phyloP scores from a whole-genome alignment of 305 asterid genomes.

The Euphrasia arctica region DNA sequence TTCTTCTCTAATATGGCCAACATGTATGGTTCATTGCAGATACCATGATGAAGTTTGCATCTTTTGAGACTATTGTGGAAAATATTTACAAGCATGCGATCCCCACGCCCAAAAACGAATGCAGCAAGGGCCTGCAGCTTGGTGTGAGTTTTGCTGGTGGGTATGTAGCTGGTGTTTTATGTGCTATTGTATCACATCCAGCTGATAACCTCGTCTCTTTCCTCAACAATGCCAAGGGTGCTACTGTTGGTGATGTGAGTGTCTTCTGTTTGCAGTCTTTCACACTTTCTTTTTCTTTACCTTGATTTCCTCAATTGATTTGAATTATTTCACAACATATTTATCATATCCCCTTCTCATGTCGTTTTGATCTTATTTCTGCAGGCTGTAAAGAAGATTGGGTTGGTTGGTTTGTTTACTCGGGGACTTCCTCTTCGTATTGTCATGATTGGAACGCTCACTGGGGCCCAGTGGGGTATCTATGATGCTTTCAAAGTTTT shows the following conservation, averaged over 20 bases:
- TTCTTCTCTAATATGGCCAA: slow-evolving; percentile 6
- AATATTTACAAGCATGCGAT: slow-evolving; percentile 59
- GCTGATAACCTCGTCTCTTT: slow-evolving; percentile 94
- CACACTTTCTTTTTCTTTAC: not conserved
- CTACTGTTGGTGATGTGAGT: slow-evolving; percentile 79
- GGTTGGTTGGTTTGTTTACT: slow-evolving; percentile 73
- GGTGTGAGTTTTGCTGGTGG: slow-evolving; percentile 94
- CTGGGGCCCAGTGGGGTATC: slow-evolving; percentile 97
- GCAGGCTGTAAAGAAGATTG: slow-evolving; percentile 84
- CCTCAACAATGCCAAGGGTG: slow-evolving; percentile 94
- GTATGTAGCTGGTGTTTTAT: slow-evolving; percentile 74
- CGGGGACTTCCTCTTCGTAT: slow-evolving; percentile 97
- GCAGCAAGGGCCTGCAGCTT: slow-evolving; percentile 75
- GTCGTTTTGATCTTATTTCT: not conserved
- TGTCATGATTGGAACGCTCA: slow-evolving; percentile 90
- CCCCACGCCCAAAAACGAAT: slow-evolving; percentile 76
- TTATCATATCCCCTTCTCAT: not conserved
- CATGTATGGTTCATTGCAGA: slow-evolving; percentile 41
- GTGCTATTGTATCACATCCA: slow-evolving; percentile 91
- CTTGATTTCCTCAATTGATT: not conserved
- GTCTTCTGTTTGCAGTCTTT: not conserved
- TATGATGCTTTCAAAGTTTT: slow-evolving; percentile 89
- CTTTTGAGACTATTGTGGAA: slow-evolving; percentile 80
- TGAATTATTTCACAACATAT: not conserved
- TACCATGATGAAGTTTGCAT: slow-evolving; percentile 93